These are phyloP conservation scores for Claviceps monticola DNA, from an alignment of 2,329 filamentous ascomycete species.

Conservation along the genomic window DNA sequence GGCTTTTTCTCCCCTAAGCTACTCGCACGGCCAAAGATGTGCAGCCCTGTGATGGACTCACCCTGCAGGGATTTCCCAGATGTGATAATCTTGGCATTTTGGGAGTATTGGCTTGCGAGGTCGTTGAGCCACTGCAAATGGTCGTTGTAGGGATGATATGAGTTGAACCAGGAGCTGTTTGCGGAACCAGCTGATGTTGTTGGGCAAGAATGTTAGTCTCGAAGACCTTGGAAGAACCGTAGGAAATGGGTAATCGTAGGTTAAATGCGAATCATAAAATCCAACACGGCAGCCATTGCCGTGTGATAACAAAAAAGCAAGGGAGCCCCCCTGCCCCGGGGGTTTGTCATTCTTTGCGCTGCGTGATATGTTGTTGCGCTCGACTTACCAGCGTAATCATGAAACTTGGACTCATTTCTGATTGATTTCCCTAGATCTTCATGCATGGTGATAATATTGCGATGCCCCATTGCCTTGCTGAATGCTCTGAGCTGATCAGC, in stretches of 20 bases:
- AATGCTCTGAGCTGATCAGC: conserved; percentile 22
- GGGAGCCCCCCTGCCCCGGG: neutral
- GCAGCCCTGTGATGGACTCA: conserved; percentile 45
- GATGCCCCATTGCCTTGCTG: conserved; percentile 14
- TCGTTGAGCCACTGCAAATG: conserved; percentile 35
- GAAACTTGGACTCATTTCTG: conserved; percentile 17
- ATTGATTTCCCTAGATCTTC: conserved; percentile 26
- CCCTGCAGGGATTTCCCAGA: conserved; percentile 33
- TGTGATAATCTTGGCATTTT: conserved; percentile 32
- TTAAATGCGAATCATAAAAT: neutral
- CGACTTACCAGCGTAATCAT: conserved; percentile 15
- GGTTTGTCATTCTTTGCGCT: neutral
- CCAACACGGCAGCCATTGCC: no score
- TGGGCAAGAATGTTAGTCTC: no score
- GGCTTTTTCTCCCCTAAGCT: conserved; percentile 26
- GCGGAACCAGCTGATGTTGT: conserved; percentile 10
- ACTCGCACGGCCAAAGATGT: conserved; percentile 35
- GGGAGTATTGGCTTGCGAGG: conserved; percentile 26
- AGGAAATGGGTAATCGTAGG: no score
- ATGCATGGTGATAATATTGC: conserved; percentile 23
- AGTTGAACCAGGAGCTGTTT: conserved; percentile 33
- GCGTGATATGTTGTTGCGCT: neutral
- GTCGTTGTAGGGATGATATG: conserved; percentile 37
- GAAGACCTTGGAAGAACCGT: no score
- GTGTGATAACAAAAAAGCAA: neutral